Evolutionary conservation across 2,329 filamentous ascomycete species (phyloP).

Genomic region (Neopestalotiopsis rosae): DNA sequence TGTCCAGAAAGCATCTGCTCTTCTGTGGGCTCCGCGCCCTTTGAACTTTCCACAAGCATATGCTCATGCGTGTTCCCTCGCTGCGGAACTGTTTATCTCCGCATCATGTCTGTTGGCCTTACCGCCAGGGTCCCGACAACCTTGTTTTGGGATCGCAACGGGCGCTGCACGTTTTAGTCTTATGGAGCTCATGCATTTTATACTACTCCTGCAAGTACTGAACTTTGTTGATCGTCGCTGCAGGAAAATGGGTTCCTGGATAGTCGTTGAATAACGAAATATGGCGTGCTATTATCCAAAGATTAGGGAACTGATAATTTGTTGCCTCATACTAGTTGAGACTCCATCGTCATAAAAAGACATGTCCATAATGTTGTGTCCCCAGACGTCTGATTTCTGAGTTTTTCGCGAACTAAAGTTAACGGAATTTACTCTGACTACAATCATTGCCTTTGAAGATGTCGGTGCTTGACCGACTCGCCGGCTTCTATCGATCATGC

Average conservation of each 20-base stretch:
- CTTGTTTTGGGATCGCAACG: not conserved
- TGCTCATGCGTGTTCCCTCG: too few relatives aligned
- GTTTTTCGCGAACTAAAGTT: not conserved
- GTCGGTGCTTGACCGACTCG: not conserved
- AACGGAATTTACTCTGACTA: not conserved
- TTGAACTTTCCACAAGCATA: too few relatives aligned
- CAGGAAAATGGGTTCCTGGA: slow-evolving; percentile 2
- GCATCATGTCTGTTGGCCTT: too few relatives aligned
- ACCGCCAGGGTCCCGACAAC: too few relatives aligned
- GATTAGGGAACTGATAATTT: not conserved
- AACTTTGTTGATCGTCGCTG: slow-evolving; percentile 8
- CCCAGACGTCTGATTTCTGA: not conserved
- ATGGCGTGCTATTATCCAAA: slow-evolving; percentile 8
- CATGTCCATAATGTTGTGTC: not conserved
- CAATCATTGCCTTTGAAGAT: not conserved
- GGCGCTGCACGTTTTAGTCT: not conserved
- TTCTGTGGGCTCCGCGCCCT: too few relatives aligned
- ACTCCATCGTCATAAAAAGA: not conserved
- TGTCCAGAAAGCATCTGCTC: too few relatives aligned
- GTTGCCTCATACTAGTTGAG: not conserved
- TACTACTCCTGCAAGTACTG: not conserved
- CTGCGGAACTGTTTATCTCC: too few relatives aligned
- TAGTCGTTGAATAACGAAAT: slow-evolving; percentile 1
- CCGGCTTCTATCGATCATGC: slow-evolving; percentile 4
- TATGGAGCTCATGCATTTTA: not conserved